Evolutionary conservation across 306 rosid genomes (phyloP).

Genomic region (Cicer chorassanicum): DNA sequence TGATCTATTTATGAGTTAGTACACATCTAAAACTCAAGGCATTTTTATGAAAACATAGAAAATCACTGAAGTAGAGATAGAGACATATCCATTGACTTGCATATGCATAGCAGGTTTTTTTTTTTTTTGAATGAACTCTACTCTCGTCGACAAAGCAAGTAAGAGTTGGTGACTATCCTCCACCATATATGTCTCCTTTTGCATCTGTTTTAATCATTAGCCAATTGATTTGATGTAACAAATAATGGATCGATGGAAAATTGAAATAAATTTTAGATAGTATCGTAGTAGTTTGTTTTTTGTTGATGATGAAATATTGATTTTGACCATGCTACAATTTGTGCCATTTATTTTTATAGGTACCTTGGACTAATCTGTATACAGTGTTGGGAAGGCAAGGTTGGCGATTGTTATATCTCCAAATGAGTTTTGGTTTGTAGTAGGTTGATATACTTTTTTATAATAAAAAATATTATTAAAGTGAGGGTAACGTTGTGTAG

Average conservation of each 20-base stretch:
- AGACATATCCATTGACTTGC: constrained; percentile 26
- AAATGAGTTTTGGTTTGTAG: background rate
- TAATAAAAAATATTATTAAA: too few relatives aligned
- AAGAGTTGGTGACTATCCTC: constrained; percentile 54
- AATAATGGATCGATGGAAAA: constrained; percentile 17
- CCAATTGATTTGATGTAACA: constrained; percentile 40
- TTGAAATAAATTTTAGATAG: background rate
- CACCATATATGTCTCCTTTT: constrained; percentile 59
- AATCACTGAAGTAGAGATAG: constrained; percentile 25
- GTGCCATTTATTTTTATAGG: constrained; percentile 25
- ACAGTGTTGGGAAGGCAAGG: constrained; percentile 1
- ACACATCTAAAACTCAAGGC: background rate
- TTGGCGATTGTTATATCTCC: background rate
- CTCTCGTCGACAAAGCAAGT: constrained; percentile 70
- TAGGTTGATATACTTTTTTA: background rate
- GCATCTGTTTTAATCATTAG: constrained; percentile 24
- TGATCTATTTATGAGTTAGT: background rate
- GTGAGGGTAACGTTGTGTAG: too few relatives aligned
- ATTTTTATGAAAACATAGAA: background rate
- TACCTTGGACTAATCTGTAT: constrained; percentile 37
- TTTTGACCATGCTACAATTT: constrained; percentile 17
- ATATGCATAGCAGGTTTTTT: background rate
- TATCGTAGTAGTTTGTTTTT: constrained; percentile 17
- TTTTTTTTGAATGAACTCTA: constrained; percentile 58
- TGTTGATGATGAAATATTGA: constrained; percentile 5